Conservation (phyloP, 2,329 filamentous ascomycete species). For the Exophiala phaeomuriformis region DNA sequence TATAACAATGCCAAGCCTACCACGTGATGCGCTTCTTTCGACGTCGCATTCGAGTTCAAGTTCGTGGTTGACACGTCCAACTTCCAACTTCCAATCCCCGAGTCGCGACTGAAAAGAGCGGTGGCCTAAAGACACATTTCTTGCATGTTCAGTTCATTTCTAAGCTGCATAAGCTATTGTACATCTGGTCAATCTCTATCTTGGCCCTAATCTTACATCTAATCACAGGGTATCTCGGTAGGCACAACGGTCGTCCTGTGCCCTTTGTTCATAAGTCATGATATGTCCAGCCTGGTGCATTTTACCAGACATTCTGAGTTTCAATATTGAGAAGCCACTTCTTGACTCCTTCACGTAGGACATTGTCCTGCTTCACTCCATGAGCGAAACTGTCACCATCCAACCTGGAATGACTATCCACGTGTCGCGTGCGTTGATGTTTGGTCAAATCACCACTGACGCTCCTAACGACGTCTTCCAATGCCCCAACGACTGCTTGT, state of each 20-base stretch:
- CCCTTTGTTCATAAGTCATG: conserved; percentile 15
- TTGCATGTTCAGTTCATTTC: not conserved
- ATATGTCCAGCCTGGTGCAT: conserved; percentile 13
- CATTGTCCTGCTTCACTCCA: conserved; percentile 40
- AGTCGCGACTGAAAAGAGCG: too few relatives aligned
- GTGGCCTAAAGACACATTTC: too few relatives aligned
- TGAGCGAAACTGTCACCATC: conserved; percentile 16
- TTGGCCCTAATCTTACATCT: not conserved
- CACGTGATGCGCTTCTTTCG: not conserved
- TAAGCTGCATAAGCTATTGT: too few relatives aligned
- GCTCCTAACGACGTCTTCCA: conserved; percentile 50
- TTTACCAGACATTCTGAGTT: conserved; percentile 20
- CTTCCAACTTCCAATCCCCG: too few relatives aligned
- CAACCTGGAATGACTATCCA: conserved; percentile 31
- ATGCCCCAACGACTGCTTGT: conserved; percentile 48
- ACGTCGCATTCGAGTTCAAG: too few relatives aligned
- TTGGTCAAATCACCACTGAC: conserved; percentile 46
- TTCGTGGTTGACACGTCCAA: too few relatives aligned
- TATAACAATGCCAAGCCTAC: not conserved
- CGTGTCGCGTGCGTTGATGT: conserved; percentile 31
- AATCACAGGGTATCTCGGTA: conserved; percentile 18
- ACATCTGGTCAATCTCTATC: too few relatives aligned
- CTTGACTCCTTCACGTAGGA: conserved; percentile 50
- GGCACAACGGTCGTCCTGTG: not conserved
- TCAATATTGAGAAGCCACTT: conserved; percentile 49